A percentile compares a stretch with the other conserved stretches of the same genome.
Conservation (phyloP, 306 rosid genomes). For the Vigna angularis region DNA sequence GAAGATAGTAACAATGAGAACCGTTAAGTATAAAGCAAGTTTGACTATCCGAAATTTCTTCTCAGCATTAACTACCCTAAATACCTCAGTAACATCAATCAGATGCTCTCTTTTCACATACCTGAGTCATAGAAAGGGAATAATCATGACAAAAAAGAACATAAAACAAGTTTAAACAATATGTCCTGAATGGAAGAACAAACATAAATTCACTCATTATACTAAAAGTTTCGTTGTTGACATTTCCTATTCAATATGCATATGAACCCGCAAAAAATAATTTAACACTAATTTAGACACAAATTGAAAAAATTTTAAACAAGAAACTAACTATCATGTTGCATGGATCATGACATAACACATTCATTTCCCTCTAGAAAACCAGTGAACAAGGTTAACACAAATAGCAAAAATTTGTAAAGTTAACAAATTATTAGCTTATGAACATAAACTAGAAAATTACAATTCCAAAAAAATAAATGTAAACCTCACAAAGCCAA, state of each 20-base stretch:
- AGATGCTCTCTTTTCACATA: conserved; percentile 80
- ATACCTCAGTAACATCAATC: conserved; percentile 94
- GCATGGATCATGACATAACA: neutral
- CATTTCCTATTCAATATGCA: conserved; percentile 6
- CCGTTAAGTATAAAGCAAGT: conserved; percentile 71
- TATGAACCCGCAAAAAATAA: conserved; percentile 7
- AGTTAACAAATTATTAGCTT: conserved; percentile 12
- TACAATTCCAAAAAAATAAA: conserved; percentile 13
- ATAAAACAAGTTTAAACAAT: conserved; percentile 17
- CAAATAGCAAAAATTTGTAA: neutral
- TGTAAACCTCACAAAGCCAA: neutral
- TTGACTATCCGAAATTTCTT: conserved; percentile 76
- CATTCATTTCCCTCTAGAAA: neutral
- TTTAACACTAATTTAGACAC: conserved; percentile 23
- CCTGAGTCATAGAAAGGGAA: conserved; percentile 58
- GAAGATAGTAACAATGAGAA: conserved; percentile 70
- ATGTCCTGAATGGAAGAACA: conserved; percentile 17
- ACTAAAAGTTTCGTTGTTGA: conserved; percentile 2
- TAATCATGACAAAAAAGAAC: conserved; percentile 42
- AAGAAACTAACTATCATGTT: neutral
- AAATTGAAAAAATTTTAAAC: conserved; percentile 5
- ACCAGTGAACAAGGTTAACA: conserved; percentile 8
- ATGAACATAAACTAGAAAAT: conserved; percentile 2
- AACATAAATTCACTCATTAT: conserved; percentile 18
- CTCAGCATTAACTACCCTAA: conserved; percentile 73